Evolutionary conservation across 202 grass and related monocot species (phyloP).

Genomic region (Schoenoplectus tabernaemontani): DNA sequence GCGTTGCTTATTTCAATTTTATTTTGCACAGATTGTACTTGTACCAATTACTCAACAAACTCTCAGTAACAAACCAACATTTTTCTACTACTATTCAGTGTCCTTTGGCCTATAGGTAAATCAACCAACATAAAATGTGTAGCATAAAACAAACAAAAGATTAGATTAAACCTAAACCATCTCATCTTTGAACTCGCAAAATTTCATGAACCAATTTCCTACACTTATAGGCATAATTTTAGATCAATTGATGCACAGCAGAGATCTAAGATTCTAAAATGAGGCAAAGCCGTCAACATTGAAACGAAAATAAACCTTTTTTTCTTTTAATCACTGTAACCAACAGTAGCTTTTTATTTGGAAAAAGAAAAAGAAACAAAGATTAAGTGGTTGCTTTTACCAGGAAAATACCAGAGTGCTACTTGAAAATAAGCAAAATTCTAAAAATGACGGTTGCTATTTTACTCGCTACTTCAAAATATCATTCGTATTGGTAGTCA

Average conservation of each 20-base stretch:
- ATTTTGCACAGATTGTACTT: background rate
- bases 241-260: background rate
- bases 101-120: background rate
- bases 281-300: background rate
- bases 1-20: background rate
- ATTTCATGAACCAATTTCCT: background rate
- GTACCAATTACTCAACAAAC: background rate
- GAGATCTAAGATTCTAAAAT: background rate
- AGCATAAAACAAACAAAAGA: background rate
- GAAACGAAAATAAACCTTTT: background rate
- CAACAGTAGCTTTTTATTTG: background rate
- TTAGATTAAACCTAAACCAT: slow-evolving; percentile 3
- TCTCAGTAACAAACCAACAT: background rate
- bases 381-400: background rate
- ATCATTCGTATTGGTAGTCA: background rate
- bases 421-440: background rate
- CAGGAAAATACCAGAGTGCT: background rate
- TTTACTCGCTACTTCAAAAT: background rate
- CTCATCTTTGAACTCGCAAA: background rate
- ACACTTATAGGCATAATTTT: background rate
- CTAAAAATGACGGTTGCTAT: background rate
- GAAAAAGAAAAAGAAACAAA: background rate
- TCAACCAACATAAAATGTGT: background rate
- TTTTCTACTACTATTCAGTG: background rate
- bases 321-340: background rate